Conservation (phyloP, 306 rosid species). For the Cucurbita pepo region DNA sequence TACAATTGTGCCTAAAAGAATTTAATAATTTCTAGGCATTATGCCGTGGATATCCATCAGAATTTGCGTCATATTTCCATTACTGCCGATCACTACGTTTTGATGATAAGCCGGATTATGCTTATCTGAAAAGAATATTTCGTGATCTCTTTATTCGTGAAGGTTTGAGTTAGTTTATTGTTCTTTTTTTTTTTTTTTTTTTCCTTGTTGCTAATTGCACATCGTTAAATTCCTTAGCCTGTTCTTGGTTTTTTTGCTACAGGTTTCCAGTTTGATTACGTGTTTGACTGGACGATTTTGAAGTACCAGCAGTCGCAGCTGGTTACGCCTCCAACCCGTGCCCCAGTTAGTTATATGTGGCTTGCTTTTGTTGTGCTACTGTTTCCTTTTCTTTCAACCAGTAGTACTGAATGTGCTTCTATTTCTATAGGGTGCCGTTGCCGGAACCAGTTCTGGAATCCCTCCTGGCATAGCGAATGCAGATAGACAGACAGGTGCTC, state of each 20-base stretch:
- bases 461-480: conserved; percentile 45
- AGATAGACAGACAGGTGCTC: conserved; percentile 64
- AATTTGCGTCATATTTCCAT: conserved; percentile 93
- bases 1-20: conserved; percentile 7
- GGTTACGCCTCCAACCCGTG: conserved; percentile 66
- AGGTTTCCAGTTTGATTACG: conserved; percentile 97
- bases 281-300: conserved; percentile 93
- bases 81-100: conserved; percentile 89
- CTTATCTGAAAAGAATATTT: conserved; percentile 86
- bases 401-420: background rate
- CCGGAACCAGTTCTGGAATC: conserved; percentile 78
- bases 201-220: background rate
- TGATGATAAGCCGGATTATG: conserved; percentile 93
- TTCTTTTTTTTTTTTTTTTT: background rate
- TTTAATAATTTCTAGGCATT: conserved; percentile 50
- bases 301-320: conserved; percentile 93
- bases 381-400: background rate
- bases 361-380: background rate
- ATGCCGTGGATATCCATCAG: conserved; percentile 93
- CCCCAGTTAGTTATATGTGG: conserved; percentile 26
- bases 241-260: conserved; percentile 7
- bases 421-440: conserved; percentile 44
- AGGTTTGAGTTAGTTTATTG: conserved; percentile 28
- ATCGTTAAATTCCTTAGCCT: background rate
- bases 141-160: conserved; percentile 93